These are phyloP conservation scores for Scutellaria minor DNA, from an alignment of 257 asterid genomes.

Conservation along the genomic window DNA sequence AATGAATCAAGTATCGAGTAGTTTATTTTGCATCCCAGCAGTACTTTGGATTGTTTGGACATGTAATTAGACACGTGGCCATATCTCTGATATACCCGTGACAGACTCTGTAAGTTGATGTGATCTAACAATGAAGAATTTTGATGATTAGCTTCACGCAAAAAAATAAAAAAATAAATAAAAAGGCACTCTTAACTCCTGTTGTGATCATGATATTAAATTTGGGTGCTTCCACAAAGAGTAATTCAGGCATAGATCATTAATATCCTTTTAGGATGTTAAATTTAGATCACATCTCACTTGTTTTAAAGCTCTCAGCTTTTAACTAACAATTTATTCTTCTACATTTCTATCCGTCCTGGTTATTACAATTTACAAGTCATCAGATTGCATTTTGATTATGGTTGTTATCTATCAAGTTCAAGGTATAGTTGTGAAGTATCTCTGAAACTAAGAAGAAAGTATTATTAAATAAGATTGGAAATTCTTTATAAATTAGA, in stretches of 20 bases:
- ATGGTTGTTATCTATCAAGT: background rate
- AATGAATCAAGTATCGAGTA: background rate
- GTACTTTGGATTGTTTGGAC: slow-evolving; percentile 11
- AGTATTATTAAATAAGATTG: no score
- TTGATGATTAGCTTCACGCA: slow-evolving; percentile 2
- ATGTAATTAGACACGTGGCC: background rate
- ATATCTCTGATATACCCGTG: slow-evolving; percentile 6
- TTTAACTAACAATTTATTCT: background rate
- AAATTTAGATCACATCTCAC: background rate
- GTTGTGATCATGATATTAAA: background rate
- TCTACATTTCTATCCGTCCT: background rate
- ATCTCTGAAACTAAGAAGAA: no score
- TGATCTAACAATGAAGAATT: background rate
- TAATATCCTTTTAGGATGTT: background rate
- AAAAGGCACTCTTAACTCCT: background rate
- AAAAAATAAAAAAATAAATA: background rate
- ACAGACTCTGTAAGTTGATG: background rate
- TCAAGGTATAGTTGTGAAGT: background rate
- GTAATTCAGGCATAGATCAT: background rate
- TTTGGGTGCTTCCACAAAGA: background rate
- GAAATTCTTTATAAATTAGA: no score
- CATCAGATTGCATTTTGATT: background rate
- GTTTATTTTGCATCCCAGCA: no score
- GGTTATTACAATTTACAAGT: background rate
- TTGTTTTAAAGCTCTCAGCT: slow-evolving; percentile 5